A percentile compares a stretch with the other conserved stretches of the same genome.
These are phyloP conservation scores for Alternaria viburni DNA, from an alignment of 2,329 filamentous ascomycete genomes.

Conservation along the genomic window DNA sequence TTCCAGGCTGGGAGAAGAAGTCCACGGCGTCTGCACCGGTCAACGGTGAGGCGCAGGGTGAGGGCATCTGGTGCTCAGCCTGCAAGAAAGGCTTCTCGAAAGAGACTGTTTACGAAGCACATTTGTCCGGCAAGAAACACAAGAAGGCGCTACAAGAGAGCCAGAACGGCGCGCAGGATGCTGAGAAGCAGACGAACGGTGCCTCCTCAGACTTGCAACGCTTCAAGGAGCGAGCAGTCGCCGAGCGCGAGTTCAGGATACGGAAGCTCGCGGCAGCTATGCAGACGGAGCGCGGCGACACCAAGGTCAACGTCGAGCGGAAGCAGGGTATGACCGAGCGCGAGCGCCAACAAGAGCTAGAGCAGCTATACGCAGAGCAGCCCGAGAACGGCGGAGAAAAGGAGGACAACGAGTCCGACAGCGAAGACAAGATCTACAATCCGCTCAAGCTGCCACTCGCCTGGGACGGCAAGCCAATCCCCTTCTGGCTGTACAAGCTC, in stretches of 20 bases:
- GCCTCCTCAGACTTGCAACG: conserved; percentile 29
- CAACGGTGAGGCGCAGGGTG: conserved; percentile 60
- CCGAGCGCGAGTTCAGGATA: conserved; percentile 84
- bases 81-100: conserved; percentile 97
- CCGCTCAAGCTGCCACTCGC: conserved; percentile 93
- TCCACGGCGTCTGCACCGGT: conserved; percentile 46
- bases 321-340: conserved; percentile 97
- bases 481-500: conserved; percentile 97
- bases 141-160: conserved; percentile 74
- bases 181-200: conserved; percentile 26
- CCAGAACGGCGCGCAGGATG: conserved; percentile 43
- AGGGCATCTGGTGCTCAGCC: conserved; percentile 85
- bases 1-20: conserved; percentile 77
- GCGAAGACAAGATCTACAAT: conserved; percentile 91
- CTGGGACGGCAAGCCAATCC: conserved; percentile 99
- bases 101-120: conserved; percentile 89
- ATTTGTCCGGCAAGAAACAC: conserved; percentile 91
- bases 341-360: conserved; percentile 91
- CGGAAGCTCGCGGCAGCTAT: conserved; percentile 81
- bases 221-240: conserved; percentile 87
- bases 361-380: conserved; percentile 76
- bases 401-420: conserved; percentile 69
- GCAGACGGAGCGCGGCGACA: conserved; percentile 86
- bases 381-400: conserved; percentile 63
- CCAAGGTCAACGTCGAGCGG: conserved; percentile 91